A percentile compares a stretch with the other conserved stretches of the same genome.
These are phyloP conservation scores for Taphrina sp. DNA, from an alignment of 1,139 yeast genomes.

Conservation along the genomic window DNA sequence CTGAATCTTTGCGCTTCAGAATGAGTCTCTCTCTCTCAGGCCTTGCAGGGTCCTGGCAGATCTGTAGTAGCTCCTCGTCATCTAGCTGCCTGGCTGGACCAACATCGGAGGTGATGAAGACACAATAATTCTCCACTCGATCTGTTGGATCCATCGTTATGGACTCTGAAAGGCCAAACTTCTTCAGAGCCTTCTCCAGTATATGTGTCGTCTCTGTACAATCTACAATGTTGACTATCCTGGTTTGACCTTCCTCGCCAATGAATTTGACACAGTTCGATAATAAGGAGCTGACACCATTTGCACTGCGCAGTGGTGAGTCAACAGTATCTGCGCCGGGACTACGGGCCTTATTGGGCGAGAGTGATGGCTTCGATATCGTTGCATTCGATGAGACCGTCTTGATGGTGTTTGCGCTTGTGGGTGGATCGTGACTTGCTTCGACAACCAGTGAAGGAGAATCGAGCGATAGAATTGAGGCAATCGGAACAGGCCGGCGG, in stretches of 20 bases:
- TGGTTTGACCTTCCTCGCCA: slow-evolving; percentile 59
- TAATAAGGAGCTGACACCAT: slow-evolving; percentile 17
- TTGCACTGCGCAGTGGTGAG: slow-evolving; percentile 25
- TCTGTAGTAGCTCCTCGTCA: slow-evolving; percentile 78
- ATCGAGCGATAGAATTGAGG: slow-evolving; percentile 33
- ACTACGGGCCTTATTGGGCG: background rate
- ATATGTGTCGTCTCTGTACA: slow-evolving; percentile 80
- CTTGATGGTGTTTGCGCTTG: slow-evolving; percentile 2
- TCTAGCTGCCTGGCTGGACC: slow-evolving; percentile 55
- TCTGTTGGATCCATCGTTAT: slow-evolving; percentile 20
- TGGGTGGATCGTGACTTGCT: background rate
- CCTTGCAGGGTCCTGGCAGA: slow-evolving; percentile 73
- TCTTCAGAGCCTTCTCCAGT: slow-evolving; percentile 65
- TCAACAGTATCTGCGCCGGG: slow-evolving; percentile 8
- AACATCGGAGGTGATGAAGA: slow-evolving; percentile 43
- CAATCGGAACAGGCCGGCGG: background rate
- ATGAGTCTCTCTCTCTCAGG: slow-evolving; percentile 71
- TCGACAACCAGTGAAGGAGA: background rate
- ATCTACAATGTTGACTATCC: slow-evolving; percentile 70
- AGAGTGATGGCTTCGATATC: background rate
- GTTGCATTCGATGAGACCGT: background rate
- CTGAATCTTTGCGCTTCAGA: slow-evolving; percentile 61
- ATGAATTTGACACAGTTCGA: slow-evolving; percentile 63
- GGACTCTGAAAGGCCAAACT: slow-evolving; percentile 44
- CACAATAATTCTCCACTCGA: slow-evolving; percentile 14